phyloP scores from a whole-genome alignment of 2,329 filamentous ascomycete species.

The Colletotrichum destructivum region DNA sequence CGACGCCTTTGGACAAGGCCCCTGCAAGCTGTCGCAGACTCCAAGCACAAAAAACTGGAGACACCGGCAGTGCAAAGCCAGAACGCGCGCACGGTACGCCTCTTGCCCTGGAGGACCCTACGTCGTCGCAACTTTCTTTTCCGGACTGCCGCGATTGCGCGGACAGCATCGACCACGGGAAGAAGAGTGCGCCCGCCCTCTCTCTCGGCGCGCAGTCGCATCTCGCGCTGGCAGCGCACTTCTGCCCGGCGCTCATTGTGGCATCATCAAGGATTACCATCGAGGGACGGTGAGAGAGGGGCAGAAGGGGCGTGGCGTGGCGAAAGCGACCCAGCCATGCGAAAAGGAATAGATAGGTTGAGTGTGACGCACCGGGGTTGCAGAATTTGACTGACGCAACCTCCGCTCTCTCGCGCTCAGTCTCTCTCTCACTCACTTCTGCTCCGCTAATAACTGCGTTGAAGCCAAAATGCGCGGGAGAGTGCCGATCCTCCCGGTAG shows the following conservation, averaged over 20 bases:
- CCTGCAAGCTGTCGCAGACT: constrained; percentile 40
- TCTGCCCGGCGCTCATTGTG: constrained; percentile 1
- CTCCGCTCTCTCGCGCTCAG: constrained; percentile 23
- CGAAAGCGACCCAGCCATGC: constrained; percentile 39
- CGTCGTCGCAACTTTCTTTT: constrained; percentile 38
- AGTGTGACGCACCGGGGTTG: constrained; percentile 42
- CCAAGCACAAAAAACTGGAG: constrained; percentile 36
- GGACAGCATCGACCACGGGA: constrained; percentile 18
- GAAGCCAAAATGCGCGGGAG: constrained; percentile 38
- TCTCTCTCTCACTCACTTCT: not conserved
- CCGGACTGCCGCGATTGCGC: constrained; percentile 8
- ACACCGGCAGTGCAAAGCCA: constrained; percentile 37
- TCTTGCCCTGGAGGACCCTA: constrained; percentile 34
- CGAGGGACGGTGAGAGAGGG: constrained; percentile 21
- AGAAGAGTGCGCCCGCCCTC: not conserved
- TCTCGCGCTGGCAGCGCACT: not conserved
- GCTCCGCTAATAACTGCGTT: constrained; percentile 34
- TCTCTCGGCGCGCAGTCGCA: constrained; percentile 10
- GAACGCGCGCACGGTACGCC: constrained; percentile 31
- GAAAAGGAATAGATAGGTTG: constrained; percentile 32
- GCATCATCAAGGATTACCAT: constrained; percentile 7
- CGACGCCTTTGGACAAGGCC: constrained; percentile 28
- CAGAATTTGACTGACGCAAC: constrained; percentile 39
- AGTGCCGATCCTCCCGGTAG: constrained; percentile 32
- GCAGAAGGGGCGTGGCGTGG: constrained; percentile 28